Evolutionary conservation across 2,329 filamentous ascomycete species (phyloP).

Genomic region (Aspergillus jensenii): DNA sequence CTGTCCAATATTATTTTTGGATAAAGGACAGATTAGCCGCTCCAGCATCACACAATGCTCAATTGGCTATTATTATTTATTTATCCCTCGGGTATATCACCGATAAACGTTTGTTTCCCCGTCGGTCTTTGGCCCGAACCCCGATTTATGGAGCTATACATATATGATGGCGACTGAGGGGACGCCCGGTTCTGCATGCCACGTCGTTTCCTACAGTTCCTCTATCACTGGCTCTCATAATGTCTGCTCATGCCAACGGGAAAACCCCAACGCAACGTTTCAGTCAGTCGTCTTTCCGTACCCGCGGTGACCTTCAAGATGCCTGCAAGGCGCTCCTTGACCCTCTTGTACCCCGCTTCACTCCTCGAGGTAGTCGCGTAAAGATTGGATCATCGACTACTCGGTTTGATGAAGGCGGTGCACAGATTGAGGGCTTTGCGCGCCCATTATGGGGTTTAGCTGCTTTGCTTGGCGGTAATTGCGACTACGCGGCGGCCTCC

Average conservation of each 20-base stretch:
- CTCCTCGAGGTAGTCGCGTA: constrained; percentile 63
- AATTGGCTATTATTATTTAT: too few relatives aligned
- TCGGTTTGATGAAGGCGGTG: constrained; percentile 73
- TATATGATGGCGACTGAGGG: constrained; percentile 6
- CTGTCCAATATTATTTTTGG: too few relatives aligned
- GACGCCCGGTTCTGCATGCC: not conserved
- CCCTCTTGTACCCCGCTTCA: constrained; percentile 71
- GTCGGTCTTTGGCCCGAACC: not conserved
- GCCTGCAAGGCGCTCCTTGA: constrained; percentile 65
- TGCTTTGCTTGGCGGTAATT: constrained; percentile 67
- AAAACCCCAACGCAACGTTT: constrained; percentile 29
- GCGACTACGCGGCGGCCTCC: constrained; percentile 61
- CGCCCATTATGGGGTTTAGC: constrained; percentile 75
- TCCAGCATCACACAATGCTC: too few relatives aligned
- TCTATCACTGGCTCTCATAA: constrained; percentile 9
- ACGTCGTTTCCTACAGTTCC: not conserved
- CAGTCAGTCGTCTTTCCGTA: constrained; percentile 26
- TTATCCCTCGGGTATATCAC: too few relatives aligned
- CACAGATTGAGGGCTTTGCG: constrained; percentile 74
- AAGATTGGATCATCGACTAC: constrained; percentile 71
- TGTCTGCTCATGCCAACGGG: constrained; percentile 33
- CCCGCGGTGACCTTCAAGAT: constrained; percentile 50
- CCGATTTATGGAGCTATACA: constrained; percentile 1
- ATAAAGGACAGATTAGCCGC: too few relatives aligned
- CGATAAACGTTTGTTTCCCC: too few relatives aligned